Percentiles rank a stretch among this genome's conserved stretches.
Evolutionary conservation across 2,329 filamentous ascomycete species (phyloP).

Genomic region (Calonectria hawksworthii): DNA sequence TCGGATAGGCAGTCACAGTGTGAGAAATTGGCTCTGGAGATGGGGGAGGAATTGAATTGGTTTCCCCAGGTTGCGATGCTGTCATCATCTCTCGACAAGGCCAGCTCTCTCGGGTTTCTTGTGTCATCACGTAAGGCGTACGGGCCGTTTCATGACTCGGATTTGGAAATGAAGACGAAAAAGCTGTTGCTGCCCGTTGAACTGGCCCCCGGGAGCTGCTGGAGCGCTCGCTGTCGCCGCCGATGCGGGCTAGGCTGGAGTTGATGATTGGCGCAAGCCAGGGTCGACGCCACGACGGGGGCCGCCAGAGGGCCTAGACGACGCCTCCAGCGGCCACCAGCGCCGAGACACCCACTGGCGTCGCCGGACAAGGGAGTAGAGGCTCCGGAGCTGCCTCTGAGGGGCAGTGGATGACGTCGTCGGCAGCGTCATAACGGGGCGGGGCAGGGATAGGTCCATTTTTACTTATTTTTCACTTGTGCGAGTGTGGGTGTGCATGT

Average conservation of each 20-base stretch:
- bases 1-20: background rate
- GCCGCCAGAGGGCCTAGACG: conserved; percentile 18
- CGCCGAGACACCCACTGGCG: conserved; percentile 17
- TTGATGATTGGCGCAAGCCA: conserved; percentile 14
- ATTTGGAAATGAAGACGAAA: background rate
- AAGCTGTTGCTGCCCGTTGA: conserved; percentile 7
- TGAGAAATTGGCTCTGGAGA: background rate
- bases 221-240: conserved; percentile 2
- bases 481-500: background rate
- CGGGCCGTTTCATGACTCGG: conserved; percentile 20
- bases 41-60: background rate
- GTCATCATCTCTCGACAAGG: background rate
- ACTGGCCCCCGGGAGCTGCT: background rate
- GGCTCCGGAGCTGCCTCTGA: conserved; percentile 8
- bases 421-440: conserved; percentile 47
- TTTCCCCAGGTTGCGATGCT: background rate
- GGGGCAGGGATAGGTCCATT: conserved; percentile 29
- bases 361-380: conserved; percentile 20
- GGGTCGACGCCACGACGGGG: background rate
- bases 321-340: conserved; percentile 22
- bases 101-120: background rate
- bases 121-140: conserved; percentile 2
- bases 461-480: conserved; percentile 11
- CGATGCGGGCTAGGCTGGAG: background rate
- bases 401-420: conserved; percentile 44